These are phyloP conservation scores for Hysterangium stoloniferum DNA, from an alignment of 768 basidiomycete species.

Conservation along the genomic window DNA sequence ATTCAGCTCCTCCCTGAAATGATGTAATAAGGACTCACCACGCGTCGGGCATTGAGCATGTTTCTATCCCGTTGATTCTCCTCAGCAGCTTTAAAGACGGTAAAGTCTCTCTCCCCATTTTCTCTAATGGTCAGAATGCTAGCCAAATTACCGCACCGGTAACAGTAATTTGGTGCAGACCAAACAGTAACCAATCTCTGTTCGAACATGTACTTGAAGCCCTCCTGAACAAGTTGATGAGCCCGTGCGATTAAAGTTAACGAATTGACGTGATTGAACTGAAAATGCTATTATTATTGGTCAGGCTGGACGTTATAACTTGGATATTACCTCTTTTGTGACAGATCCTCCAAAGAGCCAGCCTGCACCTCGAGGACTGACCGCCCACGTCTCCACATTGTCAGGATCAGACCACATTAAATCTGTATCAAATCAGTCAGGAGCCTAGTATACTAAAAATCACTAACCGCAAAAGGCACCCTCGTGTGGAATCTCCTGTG, in stretches of 20 bases:
- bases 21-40: slow-evolving; percentile 41
- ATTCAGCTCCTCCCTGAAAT: background rate
- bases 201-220: slow-evolving; percentile 97
- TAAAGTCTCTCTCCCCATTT: slow-evolving; percentile 59
- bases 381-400: slow-evolving; percentile 93
- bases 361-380: slow-evolving; percentile 92
- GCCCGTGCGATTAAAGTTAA: slow-evolving; percentile 87
- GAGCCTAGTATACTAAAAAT: background rate
- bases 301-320: background rate
- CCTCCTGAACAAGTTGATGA: slow-evolving; percentile 94
- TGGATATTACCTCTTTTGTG: slow-evolving; percentile 58
- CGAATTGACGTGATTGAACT: slow-evolving; percentile 92
- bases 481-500: slow-evolving; percentile 98
- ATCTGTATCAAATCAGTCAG: slow-evolving; percentile 38
- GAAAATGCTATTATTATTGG: background rate
- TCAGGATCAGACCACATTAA: slow-evolving; percentile 99
- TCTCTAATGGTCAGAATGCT: slow-evolving; percentile 82
- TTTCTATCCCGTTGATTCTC: slow-evolving; percentile 86
- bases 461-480: slow-evolving; percentile 88
- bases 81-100: slow-evolving; percentile 77
- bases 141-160: slow-evolving; percentile 83
- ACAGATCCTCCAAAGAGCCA: slow-evolving; percentile 89
- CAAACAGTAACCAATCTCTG: slow-evolving; percentile 87
- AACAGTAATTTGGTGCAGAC: slow-evolving; percentile 87
- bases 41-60: slow-evolving; percentile 56